phyloP scores from a whole-genome alignment of 345 rosid species.

The Syzygium grande region DNA sequence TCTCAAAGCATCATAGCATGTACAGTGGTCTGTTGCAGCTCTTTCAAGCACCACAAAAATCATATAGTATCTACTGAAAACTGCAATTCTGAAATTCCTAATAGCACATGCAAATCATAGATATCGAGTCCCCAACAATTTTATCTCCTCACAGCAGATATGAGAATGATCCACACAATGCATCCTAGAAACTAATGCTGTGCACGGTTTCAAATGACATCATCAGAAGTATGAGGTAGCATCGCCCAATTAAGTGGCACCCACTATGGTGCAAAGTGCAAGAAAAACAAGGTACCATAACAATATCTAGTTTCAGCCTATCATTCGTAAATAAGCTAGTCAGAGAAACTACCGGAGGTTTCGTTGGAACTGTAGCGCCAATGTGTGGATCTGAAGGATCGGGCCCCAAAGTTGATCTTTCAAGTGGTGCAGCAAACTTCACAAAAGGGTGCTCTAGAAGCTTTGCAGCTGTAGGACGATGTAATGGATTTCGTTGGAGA shows the following conservation, averaged over 20 bases:
- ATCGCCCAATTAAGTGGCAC: neutral
- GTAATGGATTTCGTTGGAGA: slow-evolving; percentile 50
- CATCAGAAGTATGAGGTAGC: neutral
- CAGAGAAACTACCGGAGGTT: slow-evolving; percentile 28
- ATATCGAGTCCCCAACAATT: neutral
- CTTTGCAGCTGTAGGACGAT: slow-evolving; percentile 50
- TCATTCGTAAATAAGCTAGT: neutral
- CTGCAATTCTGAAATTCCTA: neutral
- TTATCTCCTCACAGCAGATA: neutral
- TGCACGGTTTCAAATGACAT: neutral
- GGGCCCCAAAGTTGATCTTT: slow-evolving; percentile 30
- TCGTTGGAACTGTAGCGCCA: slow-evolving; percentile 16
- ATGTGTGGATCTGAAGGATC: slow-evolving; percentile 29
- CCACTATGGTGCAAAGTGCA: neutral
- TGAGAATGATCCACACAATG: neutral
- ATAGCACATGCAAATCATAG: neutral
- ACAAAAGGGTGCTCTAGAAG: slow-evolving; percentile 63
- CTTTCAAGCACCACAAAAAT: neutral
- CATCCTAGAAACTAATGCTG: neutral
- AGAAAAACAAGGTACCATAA: neutral
- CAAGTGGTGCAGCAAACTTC: slow-evolving; percentile 41
- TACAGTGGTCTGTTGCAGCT: neutral
- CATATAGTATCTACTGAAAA: neutral
- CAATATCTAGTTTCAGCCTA: neutral
- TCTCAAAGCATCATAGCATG: neutral